phyloP scores from a whole-genome alignment of 768 basidiomycete species.

The Auricularia cornea region DNA sequence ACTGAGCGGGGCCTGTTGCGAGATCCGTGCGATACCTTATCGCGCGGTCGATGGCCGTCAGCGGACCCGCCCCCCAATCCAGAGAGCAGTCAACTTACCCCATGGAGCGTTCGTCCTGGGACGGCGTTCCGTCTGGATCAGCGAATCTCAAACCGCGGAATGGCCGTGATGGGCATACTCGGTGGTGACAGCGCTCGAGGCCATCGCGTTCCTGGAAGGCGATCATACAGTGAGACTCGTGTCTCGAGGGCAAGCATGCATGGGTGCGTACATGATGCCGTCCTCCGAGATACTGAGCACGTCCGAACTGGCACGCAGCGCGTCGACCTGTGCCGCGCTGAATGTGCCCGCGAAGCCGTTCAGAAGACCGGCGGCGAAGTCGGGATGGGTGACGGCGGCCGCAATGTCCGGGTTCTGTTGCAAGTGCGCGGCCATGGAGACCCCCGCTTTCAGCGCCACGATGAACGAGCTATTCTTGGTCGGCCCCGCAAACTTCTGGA shows the following conservation, averaged over 20 bases:
- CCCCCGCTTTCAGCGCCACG: conserved; percentile 17
- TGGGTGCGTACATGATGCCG: conserved; percentile 18
- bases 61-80: not conserved
- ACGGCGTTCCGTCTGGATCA: not conserved
- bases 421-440: conserved; percentile 11
- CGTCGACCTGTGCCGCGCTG: conserved; percentile 14
- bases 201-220: not conserved
- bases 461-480: conserved; percentile 13
- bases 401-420: conserved; percentile 3
- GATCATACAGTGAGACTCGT: not conserved
- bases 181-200: not conserved
- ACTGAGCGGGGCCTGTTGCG: conserved; percentile 8
- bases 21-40: conserved; percentile 12
- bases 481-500: conserved; percentile 10
- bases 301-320: conserved; percentile 18
- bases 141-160: not conserved
- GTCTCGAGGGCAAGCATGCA: conserved; percentile 1
- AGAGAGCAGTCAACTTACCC: conserved; percentile 1
- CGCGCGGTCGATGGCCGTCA: not conserved
- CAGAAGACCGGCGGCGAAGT: conserved; percentile 11
- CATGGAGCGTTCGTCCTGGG: conserved; percentile 16
- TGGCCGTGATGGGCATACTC: conserved; percentile 1
- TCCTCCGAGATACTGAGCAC: conserved; percentile 24
- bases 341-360: conserved; percentile 21
- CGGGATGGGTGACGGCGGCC: conserved; percentile 10